Percentiles rank a stretch among this genome's conserved stretches.
Conservation (phyloP, 2,329 filamentous ascomycete species). For the Ceratocystis ficicola region DNA sequence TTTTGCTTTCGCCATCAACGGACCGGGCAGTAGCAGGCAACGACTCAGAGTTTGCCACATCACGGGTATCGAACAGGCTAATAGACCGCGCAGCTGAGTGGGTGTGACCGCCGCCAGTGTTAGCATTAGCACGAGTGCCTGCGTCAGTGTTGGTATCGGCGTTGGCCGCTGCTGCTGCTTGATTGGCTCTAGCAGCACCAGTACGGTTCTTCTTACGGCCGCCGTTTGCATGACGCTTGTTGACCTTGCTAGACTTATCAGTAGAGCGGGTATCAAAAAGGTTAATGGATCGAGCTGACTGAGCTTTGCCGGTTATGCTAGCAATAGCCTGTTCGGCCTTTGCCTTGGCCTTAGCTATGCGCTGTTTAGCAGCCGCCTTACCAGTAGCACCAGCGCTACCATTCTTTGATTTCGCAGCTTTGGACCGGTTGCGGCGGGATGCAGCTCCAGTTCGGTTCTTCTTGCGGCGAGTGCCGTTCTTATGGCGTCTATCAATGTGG, state of each 20-base stretch:
- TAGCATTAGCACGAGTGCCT: not conserved
- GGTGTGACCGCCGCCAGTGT: not conserved
- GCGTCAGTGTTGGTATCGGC: not conserved
- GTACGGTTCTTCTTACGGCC: constrained; percentile 5
- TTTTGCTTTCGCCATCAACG: constrained; percentile 1
- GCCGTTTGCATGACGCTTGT: not conserved
- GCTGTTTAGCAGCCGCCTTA: too few relatives aligned
- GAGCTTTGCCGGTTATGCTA: too few relatives aligned
- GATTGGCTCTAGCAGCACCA: not conserved
- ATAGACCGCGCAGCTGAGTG: not conserved
- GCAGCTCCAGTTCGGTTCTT: not conserved
- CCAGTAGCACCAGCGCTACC: too few relatives aligned
- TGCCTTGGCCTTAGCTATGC: not conserved
- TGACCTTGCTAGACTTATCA: too few relatives aligned
- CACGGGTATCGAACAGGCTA: not conserved
- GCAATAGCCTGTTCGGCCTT: not conserved
- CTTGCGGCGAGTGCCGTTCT: not conserved
- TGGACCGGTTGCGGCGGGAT: too few relatives aligned
- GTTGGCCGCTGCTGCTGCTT: not conserved
- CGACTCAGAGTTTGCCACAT: not conserved
- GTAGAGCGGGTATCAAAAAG: too few relatives aligned
- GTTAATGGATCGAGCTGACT: too few relatives aligned
- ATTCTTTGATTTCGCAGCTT: too few relatives aligned
- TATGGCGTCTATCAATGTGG: not conserved
- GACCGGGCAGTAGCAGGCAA: not conserved